These are phyloP conservation scores for Metarhizium robertsii DNA, from an alignment of 2,329 filamentous ascomycete species.

Conservation along the genomic window DNA sequence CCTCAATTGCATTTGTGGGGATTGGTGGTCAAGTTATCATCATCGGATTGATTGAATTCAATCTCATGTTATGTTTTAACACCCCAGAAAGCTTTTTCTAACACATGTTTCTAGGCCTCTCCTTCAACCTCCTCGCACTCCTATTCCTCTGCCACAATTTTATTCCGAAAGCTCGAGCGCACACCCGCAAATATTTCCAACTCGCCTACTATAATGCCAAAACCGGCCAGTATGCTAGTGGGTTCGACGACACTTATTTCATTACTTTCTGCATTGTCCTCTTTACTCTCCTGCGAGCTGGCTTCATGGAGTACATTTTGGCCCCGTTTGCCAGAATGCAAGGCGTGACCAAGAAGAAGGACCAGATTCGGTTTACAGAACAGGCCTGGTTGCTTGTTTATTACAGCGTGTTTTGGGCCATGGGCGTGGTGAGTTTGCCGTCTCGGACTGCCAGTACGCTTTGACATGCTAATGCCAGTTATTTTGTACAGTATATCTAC, in stretches of 20 bases:
- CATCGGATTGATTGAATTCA: no score
- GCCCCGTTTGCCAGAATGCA: conserved; percentile 63
- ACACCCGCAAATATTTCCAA: conserved; percentile 81
- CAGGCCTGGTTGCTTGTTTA: conserved; percentile 89
- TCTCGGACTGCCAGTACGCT: not conserved
- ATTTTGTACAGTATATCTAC: conserved; percentile 60
- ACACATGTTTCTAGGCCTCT: conserved; percentile 47
- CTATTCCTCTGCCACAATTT: conserved; percentile 73
- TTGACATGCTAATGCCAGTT: not conserved
- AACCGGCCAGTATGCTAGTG: conserved; percentile 63
- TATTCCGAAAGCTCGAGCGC: conserved; percentile 68
- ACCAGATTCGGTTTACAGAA: conserved; percentile 77
- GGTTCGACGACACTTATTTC: conserved; percentile 70
- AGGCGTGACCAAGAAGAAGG: conserved; percentile 70
- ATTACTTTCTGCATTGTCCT: conserved; percentile 71
- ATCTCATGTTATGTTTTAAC: no score
- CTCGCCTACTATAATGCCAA: conserved; percentile 71
- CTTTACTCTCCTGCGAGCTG: conserved; percentile 79
- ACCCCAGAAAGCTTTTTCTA: not conserved
- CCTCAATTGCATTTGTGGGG: not conserved
- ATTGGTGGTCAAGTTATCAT: no score
- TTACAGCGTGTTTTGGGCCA: conserved; percentile 69
- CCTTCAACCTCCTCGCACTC: conserved; percentile 75
- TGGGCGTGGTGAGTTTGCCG: conserved; percentile 63
- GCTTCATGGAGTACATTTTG: conserved; percentile 78